Evolutionary conservation across 139 green algal species (phyloP).

Genomic region (Haematococcus sp.): DNA sequence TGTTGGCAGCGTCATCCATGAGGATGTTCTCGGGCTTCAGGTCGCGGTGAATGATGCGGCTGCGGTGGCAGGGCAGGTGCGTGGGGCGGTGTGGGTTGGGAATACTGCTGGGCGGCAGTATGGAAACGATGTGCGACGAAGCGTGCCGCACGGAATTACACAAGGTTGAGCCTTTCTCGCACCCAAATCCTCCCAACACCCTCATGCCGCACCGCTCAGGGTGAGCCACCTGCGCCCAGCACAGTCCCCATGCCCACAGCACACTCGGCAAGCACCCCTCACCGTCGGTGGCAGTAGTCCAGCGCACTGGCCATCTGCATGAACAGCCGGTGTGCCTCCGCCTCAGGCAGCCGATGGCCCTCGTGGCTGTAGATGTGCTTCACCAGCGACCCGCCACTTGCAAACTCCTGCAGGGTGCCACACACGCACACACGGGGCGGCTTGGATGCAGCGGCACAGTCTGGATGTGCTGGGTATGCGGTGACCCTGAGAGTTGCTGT

Average conservation of each 20-base stretch:
- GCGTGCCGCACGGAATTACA: background rate
- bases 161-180: background rate
- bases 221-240: too few relatives aligned
- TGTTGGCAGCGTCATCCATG: conserved; percentile 53
- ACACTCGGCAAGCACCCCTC: background rate
- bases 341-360: conserved; percentile 46
- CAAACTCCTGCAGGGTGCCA: conserved; percentile 49
- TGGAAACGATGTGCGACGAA: background rate
- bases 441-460: too few relatives aligned
- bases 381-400: conserved; percentile 56
- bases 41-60: conserved; percentile 69
- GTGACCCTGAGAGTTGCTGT: too few relatives aligned
- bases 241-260: too few relatives aligned
- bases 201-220: too few relatives aligned
- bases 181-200: too few relatives aligned
- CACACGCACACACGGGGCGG: background rate
- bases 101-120: background rate
- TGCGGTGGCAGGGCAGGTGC: conserved; percentile 7
- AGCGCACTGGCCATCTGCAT: conserved; percentile 61
- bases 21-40: conserved; percentile 81
- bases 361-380: conserved; percentile 33
- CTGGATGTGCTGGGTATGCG: too few relatives aligned
- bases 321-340: conserved; percentile 59
- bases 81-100: background rate
- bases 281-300: conserved; percentile 77